Evolutionary conservation across 768 basidiomycete species (phyloP), one percentile per base, ranked within the genome.

Genomic region (Amanita inopinata): DNA sequence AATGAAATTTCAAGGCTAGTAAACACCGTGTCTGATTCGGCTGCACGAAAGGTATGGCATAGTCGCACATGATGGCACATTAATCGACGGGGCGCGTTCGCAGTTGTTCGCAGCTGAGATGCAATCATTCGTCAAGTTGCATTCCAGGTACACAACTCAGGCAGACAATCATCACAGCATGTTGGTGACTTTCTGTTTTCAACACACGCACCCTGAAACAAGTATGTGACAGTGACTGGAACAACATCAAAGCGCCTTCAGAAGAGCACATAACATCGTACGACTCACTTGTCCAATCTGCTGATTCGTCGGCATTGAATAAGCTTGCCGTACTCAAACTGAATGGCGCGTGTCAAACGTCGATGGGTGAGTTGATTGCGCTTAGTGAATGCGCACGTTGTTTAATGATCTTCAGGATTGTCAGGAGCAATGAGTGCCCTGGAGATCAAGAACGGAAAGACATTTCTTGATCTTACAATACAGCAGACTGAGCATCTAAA

Each of bases 401-500:
- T 27, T 66, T 72, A 51, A 39, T 28, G 20, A 11, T 36, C 10
- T 73, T 24, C 46, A 81, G 79, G 76, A 18, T 73, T 81, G 69
- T 71, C 70, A 14, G 77, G 78, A 33, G 85, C 86, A 6, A 93
- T 89, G 69, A 76, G 74, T 51, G 80, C 87, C 42, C 79, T 92
- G 40, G 89, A 90, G 58, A 86, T 90, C 58, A 78, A 89, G 60
- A 77, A 88, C 54, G 83, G 81, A 53, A 80, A 87, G 78, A 88
- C 80, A 18, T 91, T 91, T 70, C 71, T 92, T 47, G 90, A 92
- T 58, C 70, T 93, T 35, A 77, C 73, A 37, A 81, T 91, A 41
- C 73, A 83, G 50, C 89, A 91, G 63, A 83, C 92, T 52, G 84
- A 91, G 67, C 78, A 86, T 62, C 73, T 91, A 56, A 89, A 89